These are phyloP conservation scores for Cerrena zonata DNA, from an alignment of 1,284 basidiomycete genomes.

Conservation along the genomic window DNA sequence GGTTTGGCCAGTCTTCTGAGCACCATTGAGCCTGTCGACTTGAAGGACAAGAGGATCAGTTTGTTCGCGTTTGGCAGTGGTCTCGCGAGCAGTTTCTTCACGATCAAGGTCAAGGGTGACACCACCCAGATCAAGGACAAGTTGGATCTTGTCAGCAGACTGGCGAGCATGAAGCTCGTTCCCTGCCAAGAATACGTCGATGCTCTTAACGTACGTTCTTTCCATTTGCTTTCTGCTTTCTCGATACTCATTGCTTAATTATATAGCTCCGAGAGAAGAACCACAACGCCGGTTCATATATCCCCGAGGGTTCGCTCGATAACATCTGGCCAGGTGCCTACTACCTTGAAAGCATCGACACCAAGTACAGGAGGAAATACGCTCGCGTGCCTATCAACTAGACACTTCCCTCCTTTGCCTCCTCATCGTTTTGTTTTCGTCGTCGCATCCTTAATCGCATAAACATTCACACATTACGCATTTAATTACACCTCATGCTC, in stretches of 20 bases:
- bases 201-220: slow-evolving; percentile 57
- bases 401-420: no score
- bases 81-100: slow-evolving; percentile 88
- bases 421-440: no score
- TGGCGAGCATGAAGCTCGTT: slow-evolving; percentile 85
- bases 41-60: slow-evolving; percentile 77
- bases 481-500: no score
- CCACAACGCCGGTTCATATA: slow-evolving; percentile 87
- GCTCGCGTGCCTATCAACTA: slow-evolving; percentile 24
- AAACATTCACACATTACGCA: no score
- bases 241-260: no score
- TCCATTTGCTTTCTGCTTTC: neutral
- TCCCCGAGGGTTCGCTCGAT: slow-evolving; percentile 79
- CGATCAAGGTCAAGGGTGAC: slow-evolving; percentile 79
- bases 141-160: slow-evolving; percentile 72
- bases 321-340: slow-evolving; percentile 93
- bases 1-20: slow-evolving; percentile 83
- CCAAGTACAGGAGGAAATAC: slow-evolving; percentile 91
- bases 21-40: slow-evolving; percentile 57
- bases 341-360: slow-evolving; percentile 90
- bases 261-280: slow-evolving; percentile 89
- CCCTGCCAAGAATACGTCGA: slow-evolving; percentile 83
- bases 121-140: slow-evolving; percentile 75
- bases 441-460: no score
- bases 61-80: slow-evolving; percentile 95